Conservation (phyloP, 1,139 yeast species). For the Blastobotrys arbuscula region DNA sequence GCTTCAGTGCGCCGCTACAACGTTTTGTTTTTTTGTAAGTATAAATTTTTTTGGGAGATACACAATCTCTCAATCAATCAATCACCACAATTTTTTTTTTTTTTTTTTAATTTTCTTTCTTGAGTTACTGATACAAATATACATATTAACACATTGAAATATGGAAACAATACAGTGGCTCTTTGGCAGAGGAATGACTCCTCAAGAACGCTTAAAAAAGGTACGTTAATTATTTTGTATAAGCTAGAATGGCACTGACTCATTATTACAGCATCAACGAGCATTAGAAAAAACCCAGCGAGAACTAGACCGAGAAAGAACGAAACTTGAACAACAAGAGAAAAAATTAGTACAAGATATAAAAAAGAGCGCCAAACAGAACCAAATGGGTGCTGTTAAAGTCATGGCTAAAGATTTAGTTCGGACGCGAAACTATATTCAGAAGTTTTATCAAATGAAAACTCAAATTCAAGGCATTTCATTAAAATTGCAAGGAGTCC, state of each 20-base stretch:
- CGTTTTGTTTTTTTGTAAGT: too few species aligned
- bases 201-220: constrained; percentile 88
- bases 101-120: neutral
- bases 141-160: constrained; percentile 1
- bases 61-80: too few species aligned
- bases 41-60: too few species aligned
- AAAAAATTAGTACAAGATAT: constrained; percentile 80
- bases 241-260: neutral
- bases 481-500: constrained; percentile 80
- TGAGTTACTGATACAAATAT: too few species aligned
- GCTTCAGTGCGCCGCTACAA: too few species aligned
- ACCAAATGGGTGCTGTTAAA: constrained; percentile 84
- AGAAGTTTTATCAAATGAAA: constrained; percentile 88
- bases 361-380: constrained; percentile 83
- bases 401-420: constrained; percentile 94
- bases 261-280: constrained; percentile 59
- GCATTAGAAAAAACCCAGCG: constrained; percentile 92
- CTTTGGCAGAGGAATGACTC: constrained; percentile 88
- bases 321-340: constrained; percentile 84
- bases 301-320: constrained; percentile 81
- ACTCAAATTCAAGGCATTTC: constrained; percentile 94
- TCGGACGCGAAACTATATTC: constrained; percentile 71
- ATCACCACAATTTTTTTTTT: neutral
- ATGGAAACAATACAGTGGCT: constrained; percentile 87
- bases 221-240: constrained; percentile 22